Evolutionary conservation across 192 early-diverging fungal genomes (phyloP).

Genomic region (Coemansia sp.): DNA sequence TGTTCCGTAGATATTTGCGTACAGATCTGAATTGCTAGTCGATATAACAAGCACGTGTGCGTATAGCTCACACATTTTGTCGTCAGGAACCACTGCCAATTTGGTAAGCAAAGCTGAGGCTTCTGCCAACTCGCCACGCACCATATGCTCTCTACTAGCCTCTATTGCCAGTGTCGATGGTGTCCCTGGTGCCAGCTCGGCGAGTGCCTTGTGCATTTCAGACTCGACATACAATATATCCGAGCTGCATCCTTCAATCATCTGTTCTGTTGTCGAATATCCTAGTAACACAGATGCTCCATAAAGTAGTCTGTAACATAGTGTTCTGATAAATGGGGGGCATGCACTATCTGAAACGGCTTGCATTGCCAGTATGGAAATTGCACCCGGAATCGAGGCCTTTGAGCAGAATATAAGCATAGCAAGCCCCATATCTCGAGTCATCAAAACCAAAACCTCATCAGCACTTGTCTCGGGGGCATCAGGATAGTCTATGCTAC

Average conservation of each 20-base stretch:
- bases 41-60: conserved; percentile 25
- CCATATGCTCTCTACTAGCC: conserved; percentile 24
- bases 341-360: conserved; percentile 3
- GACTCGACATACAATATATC: conserved; percentile 28
- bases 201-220: conserved; percentile 8
- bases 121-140: conserved; percentile 19
- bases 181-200: neutral
- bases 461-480: conserved; percentile 7
- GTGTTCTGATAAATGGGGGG: conserved; percentile 4
- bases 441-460: conserved; percentile 26
- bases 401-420: conserved; percentile 13
- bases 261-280: conserved; percentile 1
- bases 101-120: conserved; percentile 2
- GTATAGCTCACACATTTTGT: conserved; percentile 11
- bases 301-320: conserved; percentile 22
- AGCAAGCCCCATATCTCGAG: conserved; percentile 37
- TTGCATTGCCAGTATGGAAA: conserved; percentile 26
- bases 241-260: conserved; percentile 11
- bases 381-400: conserved; percentile 19
- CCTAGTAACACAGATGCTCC: conserved; percentile 12
- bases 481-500: conserved; percentile 21
- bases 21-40: conserved; percentile 5
- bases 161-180: conserved; percentile 4
- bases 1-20: conserved; percentile 7
- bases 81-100: neutral